phyloP scores from a whole-genome alignment of 192 early-diverging fungal species.

The Coemansia sp. region DNA sequence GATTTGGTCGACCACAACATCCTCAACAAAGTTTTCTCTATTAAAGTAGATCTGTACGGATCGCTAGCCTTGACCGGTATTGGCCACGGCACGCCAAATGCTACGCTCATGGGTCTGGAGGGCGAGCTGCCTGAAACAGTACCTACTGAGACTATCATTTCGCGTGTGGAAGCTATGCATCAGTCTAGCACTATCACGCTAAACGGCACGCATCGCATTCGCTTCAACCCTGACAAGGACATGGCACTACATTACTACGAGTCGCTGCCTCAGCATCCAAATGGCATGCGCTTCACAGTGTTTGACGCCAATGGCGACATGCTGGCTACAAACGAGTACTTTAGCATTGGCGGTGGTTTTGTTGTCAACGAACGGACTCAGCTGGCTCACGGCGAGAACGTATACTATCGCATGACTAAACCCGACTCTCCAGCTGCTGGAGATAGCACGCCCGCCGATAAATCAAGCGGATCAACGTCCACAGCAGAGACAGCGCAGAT shows the following conservation, averaged over 20 bases:
- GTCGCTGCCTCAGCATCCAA: slow-evolving; percentile 89
- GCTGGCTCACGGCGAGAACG: slow-evolving; percentile 71
- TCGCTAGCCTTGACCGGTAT: slow-evolving; percentile 91
- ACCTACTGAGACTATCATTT: slow-evolving; percentile 75
- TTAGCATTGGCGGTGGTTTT: slow-evolving; percentile 95
- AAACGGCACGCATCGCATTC: slow-evolving; percentile 71
- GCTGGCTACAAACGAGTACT: slow-evolving; percentile 93
- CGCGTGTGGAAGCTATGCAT: slow-evolving; percentile 75
- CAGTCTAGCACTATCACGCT: slow-evolving; percentile 69
- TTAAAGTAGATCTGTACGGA: slow-evolving; percentile 88
- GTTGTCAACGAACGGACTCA: slow-evolving; percentile 90
- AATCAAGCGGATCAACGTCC: background rate
- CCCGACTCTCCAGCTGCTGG: slow-evolving; percentile 12
- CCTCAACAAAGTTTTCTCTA: slow-evolving; percentile 61
- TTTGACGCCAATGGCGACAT: slow-evolving; percentile 79
- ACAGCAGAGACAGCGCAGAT: slow-evolving; percentile 36
- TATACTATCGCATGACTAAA: slow-evolving; percentile 57
- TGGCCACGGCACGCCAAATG: slow-evolving; percentile 93
- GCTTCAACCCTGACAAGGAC: slow-evolving; percentile 80
- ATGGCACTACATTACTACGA: slow-evolving; percentile 87
- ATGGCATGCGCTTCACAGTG: slow-evolving; percentile 92
- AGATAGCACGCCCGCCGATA: background rate
- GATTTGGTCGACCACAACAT: slow-evolving; percentile 72
- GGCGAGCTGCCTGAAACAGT: slow-evolving; percentile 85
- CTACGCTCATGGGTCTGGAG: slow-evolving; percentile 87